Evolutionary conservation across 2,329 filamentous ascomycete species (phyloP), one percentile per base, ranked within the genome.

Genomic region (Paecilomyces niveus): DNA sequence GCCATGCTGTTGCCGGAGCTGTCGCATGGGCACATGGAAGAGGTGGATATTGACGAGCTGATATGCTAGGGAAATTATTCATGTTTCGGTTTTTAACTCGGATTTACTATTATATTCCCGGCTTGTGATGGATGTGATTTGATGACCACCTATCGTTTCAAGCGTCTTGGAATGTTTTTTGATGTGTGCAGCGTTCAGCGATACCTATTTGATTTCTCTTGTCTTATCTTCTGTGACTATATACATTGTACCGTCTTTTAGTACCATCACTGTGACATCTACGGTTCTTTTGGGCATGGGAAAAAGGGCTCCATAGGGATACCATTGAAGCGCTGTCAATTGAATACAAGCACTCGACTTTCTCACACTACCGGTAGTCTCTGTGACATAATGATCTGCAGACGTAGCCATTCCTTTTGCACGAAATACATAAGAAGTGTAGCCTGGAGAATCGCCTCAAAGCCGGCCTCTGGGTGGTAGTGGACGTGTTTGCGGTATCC

Each of bases 1-100:
- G 70, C 67, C 1, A 67, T 67, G 63, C 55, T 70, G 3, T 54
- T 74, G 55, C 68, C 70, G 4, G 68, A 72, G 29, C 52, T 73
- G 11, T 62, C 63, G 50, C 66, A 63, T 13, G 53, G 63, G 8
- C 64, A 67, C 50, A 70, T 69, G 32, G 69, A 68, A 29, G 70
- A 72, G 58, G 51, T 70, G 51, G 70, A 74, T 54, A 64, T 77
- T 59, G 70, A 76, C 2, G 49, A 26, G 2, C 6, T 52, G 49
- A 70, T 71, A 54, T 63, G 9, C 72, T 54, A 70, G 72, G 63
- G 59, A 65, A 33, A 71, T 61, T 67, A 59, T 50, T 57, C 55
- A 53, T 54, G 24, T 39, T 62, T 59, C 51, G 57, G 56, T 21
- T 18, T 52, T n/a, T 15, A n/a, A 52, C 11, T 21, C 13, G n/a